Percentiles rank a stretch among this genome's conserved stretches.
Evolutionary conservation across 306 rosid species (phyloP).

Genomic region (Cercis canadensis): DNA sequence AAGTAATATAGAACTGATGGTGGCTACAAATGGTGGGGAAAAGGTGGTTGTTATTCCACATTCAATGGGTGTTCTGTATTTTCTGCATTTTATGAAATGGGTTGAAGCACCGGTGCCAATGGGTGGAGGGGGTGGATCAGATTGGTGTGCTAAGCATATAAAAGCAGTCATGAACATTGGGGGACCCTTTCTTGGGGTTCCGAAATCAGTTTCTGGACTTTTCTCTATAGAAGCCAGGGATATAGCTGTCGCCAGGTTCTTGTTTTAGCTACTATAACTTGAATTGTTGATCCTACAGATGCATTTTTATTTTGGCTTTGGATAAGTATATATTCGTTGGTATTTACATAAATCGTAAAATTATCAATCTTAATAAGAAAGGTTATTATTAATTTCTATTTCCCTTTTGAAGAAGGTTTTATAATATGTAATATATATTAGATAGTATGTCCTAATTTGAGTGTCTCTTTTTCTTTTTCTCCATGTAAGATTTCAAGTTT

Average conservation of each 20-base stretch:
- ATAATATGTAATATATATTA: not conserved
- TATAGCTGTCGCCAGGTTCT: conserved; percentile 85
- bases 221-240: conserved; percentile 85
- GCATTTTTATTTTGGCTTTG: no score
- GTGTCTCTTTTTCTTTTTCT: conserved; percentile 9
- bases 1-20: conserved; percentile 81
- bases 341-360: conserved; percentile 12
- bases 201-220: conserved; percentile 79
- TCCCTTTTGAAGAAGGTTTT: conserved; percentile 19
- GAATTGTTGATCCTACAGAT: conserved; percentile 26
- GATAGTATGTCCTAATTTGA: not conserved
- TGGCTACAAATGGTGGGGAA: conserved; percentile 72
- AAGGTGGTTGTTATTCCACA: conserved; percentile 89
- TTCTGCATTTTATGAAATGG: conserved; percentile 92
- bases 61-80: conserved; percentile 86
- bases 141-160: conserved; percentile 88
- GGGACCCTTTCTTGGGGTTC: conserved; percentile 88
- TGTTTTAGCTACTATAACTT: conserved; percentile 24
- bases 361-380: conserved; percentile 13
- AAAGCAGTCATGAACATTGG: conserved; percentile 82
- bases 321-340: conserved; percentile 20
- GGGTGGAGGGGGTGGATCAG: conserved; percentile 89
- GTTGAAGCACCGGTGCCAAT: conserved; percentile 79
- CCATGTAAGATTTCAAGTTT: conserved; percentile 24
- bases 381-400: conserved; percentile 7